Conservation (phyloP, 106 monocot genomes). For the Gastrodia elata region DNA sequence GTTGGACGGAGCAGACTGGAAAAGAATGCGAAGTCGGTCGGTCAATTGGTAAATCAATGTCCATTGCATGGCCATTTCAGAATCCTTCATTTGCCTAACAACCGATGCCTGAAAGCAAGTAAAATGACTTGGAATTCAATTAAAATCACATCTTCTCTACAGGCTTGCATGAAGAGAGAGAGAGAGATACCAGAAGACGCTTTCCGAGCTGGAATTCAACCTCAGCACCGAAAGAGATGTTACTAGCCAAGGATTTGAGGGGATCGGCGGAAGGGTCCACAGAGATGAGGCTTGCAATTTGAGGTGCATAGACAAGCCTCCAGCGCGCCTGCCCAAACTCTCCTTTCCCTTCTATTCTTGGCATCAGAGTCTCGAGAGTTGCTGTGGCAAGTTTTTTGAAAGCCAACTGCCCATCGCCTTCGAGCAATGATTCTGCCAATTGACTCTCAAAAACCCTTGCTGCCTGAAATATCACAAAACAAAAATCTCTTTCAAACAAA, state of each 20-base stretch:
- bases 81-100: conserved; percentile 98
- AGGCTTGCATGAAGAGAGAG: no score
- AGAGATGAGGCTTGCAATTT: conserved; percentile 90
- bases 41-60: conserved; percentile 86
- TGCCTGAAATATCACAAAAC: conserved; percentile 65
- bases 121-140: background rate
- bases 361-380: conserved; percentile 93
- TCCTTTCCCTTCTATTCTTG: conserved; percentile 95
- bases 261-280: conserved; percentile 87
- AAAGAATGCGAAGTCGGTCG: conserved; percentile 74
- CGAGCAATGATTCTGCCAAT: conserved; percentile 85
- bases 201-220: conserved; percentile 97
- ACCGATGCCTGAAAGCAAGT: conserved; percentile 63
- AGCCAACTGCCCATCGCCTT: conserved; percentile 91
- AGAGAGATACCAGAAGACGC: conserved; percentile 68
- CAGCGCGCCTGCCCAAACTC: conserved; percentile 96
- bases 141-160: background rate
- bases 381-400: conserved; percentile 98
- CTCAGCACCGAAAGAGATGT: conserved; percentile 94
- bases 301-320: conserved; percentile 97
- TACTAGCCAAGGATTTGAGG: conserved; percentile 86
- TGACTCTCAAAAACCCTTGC: conserved; percentile 94
- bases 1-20: conserved; percentile 87
- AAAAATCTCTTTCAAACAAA: background rate
- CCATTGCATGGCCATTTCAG: conserved; percentile 99